Conservation (phyloP, 2,329 filamentous ascomycete species). For the Cordyceps tenuipes region DNA sequence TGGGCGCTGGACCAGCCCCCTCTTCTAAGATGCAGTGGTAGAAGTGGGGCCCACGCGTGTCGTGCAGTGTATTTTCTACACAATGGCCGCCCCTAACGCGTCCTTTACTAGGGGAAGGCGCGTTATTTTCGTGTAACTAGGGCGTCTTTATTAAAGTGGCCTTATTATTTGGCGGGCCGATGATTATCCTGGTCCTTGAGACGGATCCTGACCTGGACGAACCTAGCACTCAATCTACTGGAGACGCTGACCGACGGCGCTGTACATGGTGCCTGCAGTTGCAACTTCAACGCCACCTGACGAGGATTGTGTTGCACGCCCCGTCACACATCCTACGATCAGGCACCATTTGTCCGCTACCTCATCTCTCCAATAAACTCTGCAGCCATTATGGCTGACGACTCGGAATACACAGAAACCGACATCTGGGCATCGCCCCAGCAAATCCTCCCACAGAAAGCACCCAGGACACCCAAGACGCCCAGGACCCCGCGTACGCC, state of each 20-base stretch:
- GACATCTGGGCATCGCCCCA: slow-evolving; percentile 40
- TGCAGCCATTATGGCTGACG: slow-evolving; percentile 33
- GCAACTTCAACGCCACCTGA: not conserved
- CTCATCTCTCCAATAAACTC: not conserved
- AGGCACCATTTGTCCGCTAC: not conserved
- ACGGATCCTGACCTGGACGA: not conserved
- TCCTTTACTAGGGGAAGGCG: not conserved
- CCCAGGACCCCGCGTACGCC: slow-evolving; percentile 40
- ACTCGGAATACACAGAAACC: slow-evolving; percentile 38
- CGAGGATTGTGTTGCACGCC: not conserved
- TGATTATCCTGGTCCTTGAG: not conserved
- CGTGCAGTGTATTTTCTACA: not conserved
- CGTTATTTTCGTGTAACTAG: slow-evolving; percentile 11
- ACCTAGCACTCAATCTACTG: not conserved
- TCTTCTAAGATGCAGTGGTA: not conserved
- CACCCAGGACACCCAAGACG: slow-evolving; percentile 39
- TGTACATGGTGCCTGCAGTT: not conserved
- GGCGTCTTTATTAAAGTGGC: slow-evolving; percentile 3
- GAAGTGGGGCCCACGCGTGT: not conserved
- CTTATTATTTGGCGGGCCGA: not conserved
- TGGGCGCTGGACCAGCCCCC: slow-evolving; percentile 12
- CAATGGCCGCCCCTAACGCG: slow-evolving; percentile 1
- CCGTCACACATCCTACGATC: not conserved
- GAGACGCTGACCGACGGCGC: not conserved
- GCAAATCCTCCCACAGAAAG: slow-evolving; percentile 23